phyloP scores from a whole-genome alignment of 2,329 filamentous ascomycete genomes.

The Exophiala xenobiotica region DNA sequence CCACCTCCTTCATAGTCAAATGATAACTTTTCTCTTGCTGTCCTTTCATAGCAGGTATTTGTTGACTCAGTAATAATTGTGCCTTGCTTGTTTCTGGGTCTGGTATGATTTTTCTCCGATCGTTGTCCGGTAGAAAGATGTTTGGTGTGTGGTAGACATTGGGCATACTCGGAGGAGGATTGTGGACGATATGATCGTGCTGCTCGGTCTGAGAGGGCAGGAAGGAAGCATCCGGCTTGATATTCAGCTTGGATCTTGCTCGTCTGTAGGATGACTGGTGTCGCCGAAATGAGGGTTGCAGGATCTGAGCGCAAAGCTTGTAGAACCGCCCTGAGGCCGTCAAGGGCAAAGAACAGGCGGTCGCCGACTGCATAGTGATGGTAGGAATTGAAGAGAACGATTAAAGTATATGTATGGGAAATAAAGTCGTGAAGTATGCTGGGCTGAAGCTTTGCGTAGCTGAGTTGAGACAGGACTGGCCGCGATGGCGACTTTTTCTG shows the following conservation, averaged over 20 bases:
- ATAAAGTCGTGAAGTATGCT: too few species aligned
- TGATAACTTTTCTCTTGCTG: slow-evolving; percentile 62
- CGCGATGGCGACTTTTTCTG: too few species aligned
- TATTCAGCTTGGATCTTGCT: slow-evolving; percentile 50
- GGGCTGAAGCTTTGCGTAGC: too few species aligned
- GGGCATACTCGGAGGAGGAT: slow-evolving; percentile 64
- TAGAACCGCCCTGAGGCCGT: slow-evolving; percentile 29
- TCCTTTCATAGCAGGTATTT: slow-evolving; percentile 47
- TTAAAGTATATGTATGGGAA: neutral
- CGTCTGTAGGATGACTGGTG: slow-evolving; percentile 53
- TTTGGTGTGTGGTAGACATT: slow-evolving; percentile 64
- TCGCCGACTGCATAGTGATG: slow-evolving; percentile 22
- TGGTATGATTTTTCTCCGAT: slow-evolving; percentile 37
- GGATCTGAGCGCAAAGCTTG: slow-evolving; percentile 29
- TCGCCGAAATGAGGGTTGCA: slow-evolving; percentile 35
- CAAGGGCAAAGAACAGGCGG: slow-evolving; percentile 3
- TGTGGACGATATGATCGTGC: slow-evolving; percentile 62
- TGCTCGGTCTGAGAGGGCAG: slow-evolving; percentile 38
- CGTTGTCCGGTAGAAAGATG: slow-evolving; percentile 62
- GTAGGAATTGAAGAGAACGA: neutral
- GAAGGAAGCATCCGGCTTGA: slow-evolving; percentile 55
- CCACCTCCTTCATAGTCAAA: slow-evolving; percentile 56
- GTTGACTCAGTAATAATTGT: slow-evolving; percentile 30
- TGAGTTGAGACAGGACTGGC: too few species aligned
- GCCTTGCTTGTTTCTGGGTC: slow-evolving; percentile 30